phyloP scores from a whole-genome alignment of 495 filamentous ascomycete genomes.

The Xylaria bambusicola region DNA sequence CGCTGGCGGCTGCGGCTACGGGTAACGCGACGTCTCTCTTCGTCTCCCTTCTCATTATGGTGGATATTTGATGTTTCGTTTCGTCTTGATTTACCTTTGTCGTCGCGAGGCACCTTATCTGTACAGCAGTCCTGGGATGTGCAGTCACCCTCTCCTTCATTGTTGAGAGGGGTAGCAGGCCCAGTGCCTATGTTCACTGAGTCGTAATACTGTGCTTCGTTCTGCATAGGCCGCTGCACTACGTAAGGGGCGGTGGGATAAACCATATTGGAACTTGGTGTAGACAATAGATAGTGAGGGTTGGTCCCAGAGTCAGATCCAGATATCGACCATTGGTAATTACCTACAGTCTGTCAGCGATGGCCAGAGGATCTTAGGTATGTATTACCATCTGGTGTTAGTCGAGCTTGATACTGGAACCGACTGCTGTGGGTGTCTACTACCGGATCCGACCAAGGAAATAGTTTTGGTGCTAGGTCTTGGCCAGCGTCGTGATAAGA shows the following conservation, averaged over 20 bases:
- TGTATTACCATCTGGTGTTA: constrained; percentile 1
- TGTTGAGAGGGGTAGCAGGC: not conserved
- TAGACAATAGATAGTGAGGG: not conserved
- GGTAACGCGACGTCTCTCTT: not conserved
- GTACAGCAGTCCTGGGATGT: not conserved
- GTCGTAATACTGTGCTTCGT: not conserved
- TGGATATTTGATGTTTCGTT: not conserved
- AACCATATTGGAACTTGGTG: not conserved
- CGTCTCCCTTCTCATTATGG: not conserved
- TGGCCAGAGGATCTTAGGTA: not conserved
- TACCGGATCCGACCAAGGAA: constrained; percentile 3
- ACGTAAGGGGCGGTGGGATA: not conserved
- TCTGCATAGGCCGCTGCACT: not conserved
- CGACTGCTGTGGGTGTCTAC: not conserved
- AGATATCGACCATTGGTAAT: not conserved
- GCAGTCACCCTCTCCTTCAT: not conserved
- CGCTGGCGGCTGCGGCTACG: not conserved
- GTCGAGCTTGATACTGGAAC: not conserved
- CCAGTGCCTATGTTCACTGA: not conserved
- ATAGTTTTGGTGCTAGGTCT: not conserved
- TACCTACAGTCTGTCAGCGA: not conserved
- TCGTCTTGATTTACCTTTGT: not conserved
- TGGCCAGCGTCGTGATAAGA: not conserved
- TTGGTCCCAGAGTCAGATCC: not conserved
- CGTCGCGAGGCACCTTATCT: not conserved